A percentile compares a stretch with the other conserved stretches of the same genome.
Conservation (phyloP, 495 filamentous ascomycete genomes). For the Patellaria atrata region DNA sequence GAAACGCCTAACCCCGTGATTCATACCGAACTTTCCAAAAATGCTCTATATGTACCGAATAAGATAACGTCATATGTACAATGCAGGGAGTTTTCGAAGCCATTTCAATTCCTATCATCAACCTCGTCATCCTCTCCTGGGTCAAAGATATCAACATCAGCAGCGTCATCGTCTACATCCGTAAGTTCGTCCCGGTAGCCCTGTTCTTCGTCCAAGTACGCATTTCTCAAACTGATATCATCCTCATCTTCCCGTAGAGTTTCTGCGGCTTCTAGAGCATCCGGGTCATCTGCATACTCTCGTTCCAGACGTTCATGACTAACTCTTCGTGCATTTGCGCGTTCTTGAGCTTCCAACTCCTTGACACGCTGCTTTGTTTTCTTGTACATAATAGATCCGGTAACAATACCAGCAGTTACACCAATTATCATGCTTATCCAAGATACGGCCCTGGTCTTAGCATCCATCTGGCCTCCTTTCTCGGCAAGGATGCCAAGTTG, state of each 20-base stretch:
- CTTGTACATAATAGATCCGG: slow-evolving; percentile 71
- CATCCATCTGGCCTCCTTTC: slow-evolving; percentile 44
- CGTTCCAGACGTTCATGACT: slow-evolving; percentile 11
- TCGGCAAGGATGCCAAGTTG: slow-evolving; percentile 59
- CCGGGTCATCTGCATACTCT: slow-evolving; percentile 29
- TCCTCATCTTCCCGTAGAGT: slow-evolving; percentile 34
- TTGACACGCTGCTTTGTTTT: slow-evolving; percentile 70
- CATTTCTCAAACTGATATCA: slow-evolving; percentile 43
- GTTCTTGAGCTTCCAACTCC: slow-evolving; percentile 74
- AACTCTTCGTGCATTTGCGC: slow-evolving; percentile 30
- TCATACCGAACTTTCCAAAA: no score
- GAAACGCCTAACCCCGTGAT: no score
- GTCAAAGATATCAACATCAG: slow-evolving; percentile 26
- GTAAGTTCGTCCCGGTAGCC: slow-evolving; percentile 30
- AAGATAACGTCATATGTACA: no score
- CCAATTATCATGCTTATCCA: slow-evolving; percentile 67
- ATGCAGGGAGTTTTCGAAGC: no score
- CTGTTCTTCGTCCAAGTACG: slow-evolving; percentile 23
- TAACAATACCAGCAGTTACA: slow-evolving; percentile 51
- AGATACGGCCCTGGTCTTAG: slow-evolving; percentile 56
- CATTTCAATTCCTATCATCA: no score
- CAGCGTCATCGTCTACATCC: slow-evolving; percentile 25
- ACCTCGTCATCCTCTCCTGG: slow-evolving; percentile 23
- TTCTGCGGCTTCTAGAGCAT: slow-evolving; percentile 19
- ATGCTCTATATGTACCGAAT: no score